Base-by-base conservation (phyloP, 345 rosid genomes). In the Clausena lansium region DNA sequence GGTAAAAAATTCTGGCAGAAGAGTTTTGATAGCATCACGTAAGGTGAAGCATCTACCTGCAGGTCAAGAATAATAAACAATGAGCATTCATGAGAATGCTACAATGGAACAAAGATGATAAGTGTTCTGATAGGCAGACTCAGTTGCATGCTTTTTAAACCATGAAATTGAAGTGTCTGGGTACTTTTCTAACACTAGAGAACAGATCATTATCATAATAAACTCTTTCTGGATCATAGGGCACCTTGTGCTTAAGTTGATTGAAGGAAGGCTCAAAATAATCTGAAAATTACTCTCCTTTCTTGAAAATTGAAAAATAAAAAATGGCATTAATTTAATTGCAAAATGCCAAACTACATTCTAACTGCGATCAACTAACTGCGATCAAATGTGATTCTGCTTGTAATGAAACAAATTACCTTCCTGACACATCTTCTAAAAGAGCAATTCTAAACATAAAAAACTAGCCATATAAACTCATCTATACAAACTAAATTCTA, bases 31-130 rank as follows among this genome's bases (percentile, higher is more conserved):
- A 6, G 97, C 98, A 70, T 93, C 94, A 0, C 55, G 69, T 57
- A 93, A 75, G 30, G 93, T 90, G 79, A 93, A 87, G 81, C 78
- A 91, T 85, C 88, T 93, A 79, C 90, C 99, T 91, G 90, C 83
- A 76, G 45, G 55, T 50, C 41, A 73, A 61, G 50, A 70, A 52
- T 24, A 52, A 58, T 20, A 41, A 72, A 39, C 25, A 62, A 65
- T 54, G 32, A 35, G n/a, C 5, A 3, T 10, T 39, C 25, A 61
- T 22, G 22, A 47, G 25, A 50, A 73, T 39, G 36, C 17, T 55
- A 10, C 5, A 22, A 11, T 0, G 50, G 50, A 45, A 11, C 50
- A 45, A 13, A 45, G 50, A 45, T 41, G 50, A 10, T 45, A 45
- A 45, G 5, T 45, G 50, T 13, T 45, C 50, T 45, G 50, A 45